These are phyloP conservation scores for Apiospora malaysiana DNA, from an alignment of 2,329 filamentous ascomycete species.

Conservation along the genomic window DNA sequence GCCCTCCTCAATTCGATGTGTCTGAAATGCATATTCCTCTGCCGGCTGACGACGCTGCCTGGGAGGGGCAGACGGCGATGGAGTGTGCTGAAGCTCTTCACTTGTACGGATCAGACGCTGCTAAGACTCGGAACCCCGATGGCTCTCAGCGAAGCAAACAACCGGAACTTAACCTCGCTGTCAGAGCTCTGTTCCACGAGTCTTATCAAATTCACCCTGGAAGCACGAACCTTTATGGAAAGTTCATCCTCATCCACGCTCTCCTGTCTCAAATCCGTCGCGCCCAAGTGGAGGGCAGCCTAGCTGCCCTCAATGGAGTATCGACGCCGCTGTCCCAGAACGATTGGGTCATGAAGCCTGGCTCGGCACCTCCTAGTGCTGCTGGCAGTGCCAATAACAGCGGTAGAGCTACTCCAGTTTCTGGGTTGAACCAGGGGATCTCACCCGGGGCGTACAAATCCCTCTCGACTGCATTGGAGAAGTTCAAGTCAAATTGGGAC, in stretches of 20 bases:
- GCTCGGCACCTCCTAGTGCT: conserved; percentile 48
- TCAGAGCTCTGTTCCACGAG: conserved; percentile 65
- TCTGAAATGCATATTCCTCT: conserved; percentile 71
- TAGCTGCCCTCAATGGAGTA: conserved; percentile 45
- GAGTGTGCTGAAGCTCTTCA: conserved; percentile 71
- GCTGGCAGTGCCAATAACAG: conserved; percentile 52
- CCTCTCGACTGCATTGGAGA: conserved; percentile 65
- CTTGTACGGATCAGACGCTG: conserved; percentile 61
- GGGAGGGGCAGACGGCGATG: conserved; percentile 66
- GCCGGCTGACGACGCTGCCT: conserved; percentile 74
- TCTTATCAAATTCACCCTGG: conserved; percentile 66
- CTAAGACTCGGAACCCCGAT: conserved; percentile 61
- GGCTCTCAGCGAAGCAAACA: conserved; percentile 70
- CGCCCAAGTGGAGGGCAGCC: conserved; percentile 48
- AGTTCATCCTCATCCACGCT: conserved; percentile 75
- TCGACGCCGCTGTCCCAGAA: conserved; percentile 63
- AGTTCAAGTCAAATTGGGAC: conserved; percentile 77
- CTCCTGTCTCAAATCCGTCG: conserved; percentile 65
- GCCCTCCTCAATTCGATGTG: conserved; percentile 65
- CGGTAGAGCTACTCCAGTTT: conserved; percentile 52
- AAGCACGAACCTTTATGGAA: conserved; percentile 74
- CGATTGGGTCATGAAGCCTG: conserved; percentile 59
- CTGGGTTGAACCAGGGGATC: conserved; percentile 43
- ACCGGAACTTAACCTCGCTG: conserved; percentile 65
- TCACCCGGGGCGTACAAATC: conserved; percentile 54